Percentiles rank a stretch among this genome's conserved stretches.
Conservation (phyloP, 306 rosid genomes). For the Senna siamea region DNA sequence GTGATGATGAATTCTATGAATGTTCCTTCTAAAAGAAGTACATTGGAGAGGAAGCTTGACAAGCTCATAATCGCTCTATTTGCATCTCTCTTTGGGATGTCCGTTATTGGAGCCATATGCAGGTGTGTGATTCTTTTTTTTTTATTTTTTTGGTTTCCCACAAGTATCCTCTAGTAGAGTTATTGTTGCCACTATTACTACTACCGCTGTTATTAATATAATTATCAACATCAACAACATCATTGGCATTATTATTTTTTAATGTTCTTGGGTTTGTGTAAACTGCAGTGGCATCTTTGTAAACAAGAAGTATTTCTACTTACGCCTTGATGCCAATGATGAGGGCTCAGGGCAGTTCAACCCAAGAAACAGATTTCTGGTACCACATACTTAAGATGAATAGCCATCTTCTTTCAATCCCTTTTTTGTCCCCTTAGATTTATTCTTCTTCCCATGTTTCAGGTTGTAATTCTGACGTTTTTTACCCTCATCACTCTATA, state of each 20-base stretch:
- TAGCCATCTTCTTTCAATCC: constrained; percentile 18
- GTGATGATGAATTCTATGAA: constrained; percentile 99
- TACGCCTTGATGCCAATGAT: constrained; percentile 64
- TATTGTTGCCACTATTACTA: constrained; percentile 29
- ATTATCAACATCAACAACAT: not conserved
- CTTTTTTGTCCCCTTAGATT: constrained; percentile 34
- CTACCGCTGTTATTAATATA: not conserved
- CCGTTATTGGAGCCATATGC: constrained; percentile 87
- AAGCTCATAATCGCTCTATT: constrained; percentile 85
- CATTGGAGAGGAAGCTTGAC: constrained; percentile 96
- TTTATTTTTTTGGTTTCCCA: too few species aligned
- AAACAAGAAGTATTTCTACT: constrained; percentile 70
- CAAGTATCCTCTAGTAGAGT: constrained; percentile 1
- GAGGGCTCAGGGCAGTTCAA: constrained; percentile 69
- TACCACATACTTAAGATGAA: constrained; percentile 48
- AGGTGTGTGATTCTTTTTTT: constrained; percentile 51
- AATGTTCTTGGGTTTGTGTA: constrained; percentile 37
- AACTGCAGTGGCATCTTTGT: constrained; percentile 81
- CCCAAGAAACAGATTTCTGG: constrained; percentile 81
- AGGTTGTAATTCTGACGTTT: constrained; percentile 87
- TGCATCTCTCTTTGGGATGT: constrained; percentile 74
- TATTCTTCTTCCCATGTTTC: constrained; percentile 40
- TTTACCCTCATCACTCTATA: constrained; percentile 89
- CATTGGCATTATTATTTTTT: constrained; percentile 1
- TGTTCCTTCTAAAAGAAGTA: constrained; percentile 98